Conservation (phyloP, 192 early-diverging fungal genomes). For the Borealophlyctis nickersoniae region DNA sequence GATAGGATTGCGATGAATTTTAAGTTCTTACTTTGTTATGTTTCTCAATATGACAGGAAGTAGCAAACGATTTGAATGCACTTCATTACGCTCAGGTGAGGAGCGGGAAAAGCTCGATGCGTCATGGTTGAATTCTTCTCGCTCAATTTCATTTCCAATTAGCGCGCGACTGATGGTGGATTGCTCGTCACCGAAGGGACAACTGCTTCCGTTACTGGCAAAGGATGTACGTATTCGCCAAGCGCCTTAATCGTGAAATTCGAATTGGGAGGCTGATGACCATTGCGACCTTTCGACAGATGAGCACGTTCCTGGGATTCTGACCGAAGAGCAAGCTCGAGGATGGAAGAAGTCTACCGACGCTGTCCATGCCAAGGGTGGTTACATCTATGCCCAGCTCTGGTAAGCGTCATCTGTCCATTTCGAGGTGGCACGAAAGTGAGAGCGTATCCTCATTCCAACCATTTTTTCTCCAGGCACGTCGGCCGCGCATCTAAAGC, state of each 20-base stretch:
- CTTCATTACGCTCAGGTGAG: conserved; percentile 45
- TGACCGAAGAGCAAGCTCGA: conserved; percentile 35
- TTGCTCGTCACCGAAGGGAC: conserved; percentile 45
- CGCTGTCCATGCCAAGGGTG: conserved; percentile 53
- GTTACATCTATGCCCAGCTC: conserved; percentile 54
- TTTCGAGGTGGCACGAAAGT: background rate
- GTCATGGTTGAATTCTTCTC: no score
- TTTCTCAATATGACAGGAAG: conserved; percentile 2
- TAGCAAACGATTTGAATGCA: conserved; percentile 39
- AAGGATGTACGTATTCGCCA: conserved; percentile 20
- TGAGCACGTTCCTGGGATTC: conserved; percentile 28
- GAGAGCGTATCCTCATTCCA: background rate
- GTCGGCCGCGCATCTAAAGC: conserved; percentile 37
- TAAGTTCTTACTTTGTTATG: background rate
- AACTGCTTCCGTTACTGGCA: conserved; percentile 12
- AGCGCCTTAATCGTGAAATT: conserved; percentile 3
- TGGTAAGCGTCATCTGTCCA: conserved; percentile 43
- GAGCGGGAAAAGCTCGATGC: no score
- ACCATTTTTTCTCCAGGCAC: no score
- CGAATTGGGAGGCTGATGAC: conserved; percentile 5
- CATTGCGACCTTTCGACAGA: background rate
- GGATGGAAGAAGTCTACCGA: conserved; percentile 53
- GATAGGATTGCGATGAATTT: background rate
- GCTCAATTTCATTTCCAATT: no score
- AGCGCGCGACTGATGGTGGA: conserved; percentile 45